Evolutionary conservation across 2,329 filamentous ascomycete genomes (phyloP), one percentile per base, ranked within the genome.

Genomic region (Aspergillus sp.): DNA sequence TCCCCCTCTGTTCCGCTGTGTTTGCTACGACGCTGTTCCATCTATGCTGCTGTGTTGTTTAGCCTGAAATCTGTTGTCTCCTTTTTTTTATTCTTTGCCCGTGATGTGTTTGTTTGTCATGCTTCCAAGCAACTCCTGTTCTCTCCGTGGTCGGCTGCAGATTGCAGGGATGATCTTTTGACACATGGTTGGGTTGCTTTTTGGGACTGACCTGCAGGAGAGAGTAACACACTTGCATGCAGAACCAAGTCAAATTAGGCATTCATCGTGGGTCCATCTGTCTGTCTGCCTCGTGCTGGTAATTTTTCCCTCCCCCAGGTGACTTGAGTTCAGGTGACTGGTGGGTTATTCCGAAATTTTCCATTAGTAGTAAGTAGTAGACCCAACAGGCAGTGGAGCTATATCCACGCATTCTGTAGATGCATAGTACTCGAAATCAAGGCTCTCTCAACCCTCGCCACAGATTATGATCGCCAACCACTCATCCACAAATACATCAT

Each of bases 41-140:
- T 28, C 47, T 50, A 28, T 9, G 47, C 47, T 30, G 47, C 47
- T 50, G 47, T 50, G 47, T 50, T 53, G 56, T 60, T 39, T 62
- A 57, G 59, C 62, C 61, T 32, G 50, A 57, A 43, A 55, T 62
- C 59, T 52, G 30, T 54, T n/a, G 38, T 58, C 38, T n/a, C 12
- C 17, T 47, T 25, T 8, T 30, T 5, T 19, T 39, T 15, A 2
- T 49, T 13, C 19, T 41, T 15, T 21, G 25, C n/a, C 25, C 36
- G 21, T 15, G 41, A 39, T 17, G 19, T 17, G 39, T 36, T 54
- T 59, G 15, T 45, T 39, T 25, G 13, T n/a, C 17, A 15, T 56
- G 39, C 30, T 49, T 8, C 45, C 13, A 13, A 23, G 21, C 25
- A 38, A 23, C 45, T 58, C 23, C 19, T 23, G 19, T 38, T 54